Evolutionary conservation across 192 early-diverging fungal species (phyloP).

Genomic region (Backusella circina): DNA sequence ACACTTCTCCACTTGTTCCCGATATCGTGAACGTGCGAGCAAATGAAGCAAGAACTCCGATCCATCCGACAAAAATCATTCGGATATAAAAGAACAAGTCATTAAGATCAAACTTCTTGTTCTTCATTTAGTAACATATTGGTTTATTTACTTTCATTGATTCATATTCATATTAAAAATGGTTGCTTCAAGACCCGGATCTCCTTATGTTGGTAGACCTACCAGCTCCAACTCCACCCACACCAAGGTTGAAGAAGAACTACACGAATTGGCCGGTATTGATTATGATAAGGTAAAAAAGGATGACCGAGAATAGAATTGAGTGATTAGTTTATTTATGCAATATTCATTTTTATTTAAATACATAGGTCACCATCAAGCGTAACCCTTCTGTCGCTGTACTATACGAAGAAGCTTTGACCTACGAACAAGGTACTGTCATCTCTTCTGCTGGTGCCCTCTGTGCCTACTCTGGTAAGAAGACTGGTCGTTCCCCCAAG

Average conservation of each 20-base stretch:
- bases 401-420: conserved; percentile 91
- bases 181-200: conserved; percentile 26
- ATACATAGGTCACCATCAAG: conserved; percentile 59
- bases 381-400: conserved; percentile 82
- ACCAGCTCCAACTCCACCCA: conserved; percentile 27
- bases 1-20: not conserved
- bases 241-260: conserved; percentile 58
- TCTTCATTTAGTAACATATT: not conserved
- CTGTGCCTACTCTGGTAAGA: conserved; percentile 85
- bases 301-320: not conserved
- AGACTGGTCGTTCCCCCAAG: conserved; percentile 90
- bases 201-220: conserved; percentile 25
- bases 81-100: not conserved
- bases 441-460: conserved; percentile 92
- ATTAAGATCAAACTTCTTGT: not conserved
- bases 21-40: not conserved
- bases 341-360: not conserved
- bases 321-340: not conserved
- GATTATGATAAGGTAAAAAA: conserved; percentile 73
- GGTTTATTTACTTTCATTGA: conserved; percentile 16
- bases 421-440: conserved; percentile 79
- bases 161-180: conserved; percentile 6
- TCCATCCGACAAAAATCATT: not conserved
- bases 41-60: not conserved
- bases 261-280: conserved; percentile 69